phyloP scores from a whole-genome alignment of 2,329 filamentous ascomycete species.

The Diaporthe velutina region DNA sequence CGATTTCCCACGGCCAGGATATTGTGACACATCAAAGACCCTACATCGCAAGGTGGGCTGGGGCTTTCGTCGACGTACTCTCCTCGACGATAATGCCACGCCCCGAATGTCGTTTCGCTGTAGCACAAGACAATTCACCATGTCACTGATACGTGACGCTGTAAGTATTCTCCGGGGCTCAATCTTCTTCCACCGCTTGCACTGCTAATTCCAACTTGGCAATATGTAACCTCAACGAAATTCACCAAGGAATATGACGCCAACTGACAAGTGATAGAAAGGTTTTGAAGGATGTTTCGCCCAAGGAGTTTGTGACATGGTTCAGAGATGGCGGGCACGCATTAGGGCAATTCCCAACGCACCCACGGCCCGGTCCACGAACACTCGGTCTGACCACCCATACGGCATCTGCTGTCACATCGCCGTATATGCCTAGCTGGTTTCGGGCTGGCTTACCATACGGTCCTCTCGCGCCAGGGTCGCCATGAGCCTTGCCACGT shows the following conservation, averaged over 20 bases:
- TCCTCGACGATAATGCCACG: not conserved
- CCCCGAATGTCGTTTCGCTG: not conserved
- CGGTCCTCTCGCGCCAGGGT: not conserved
- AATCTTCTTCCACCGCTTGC: not conserved
- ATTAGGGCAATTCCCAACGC: not conserved
- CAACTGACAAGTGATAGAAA: not conserved
- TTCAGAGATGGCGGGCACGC: not conserved
- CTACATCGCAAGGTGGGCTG: not conserved
- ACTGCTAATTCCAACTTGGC: not conserved
- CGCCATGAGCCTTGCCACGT: not conserved
- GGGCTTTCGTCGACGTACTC: not conserved
- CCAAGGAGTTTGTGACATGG: not conserved
- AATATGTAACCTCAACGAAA: conserved; percentile 7
- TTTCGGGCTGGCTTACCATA: not conserved
- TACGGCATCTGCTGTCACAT: not conserved
- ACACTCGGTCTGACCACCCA: not conserved
- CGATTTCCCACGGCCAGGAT: not conserved
- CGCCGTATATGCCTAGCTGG: not conserved
- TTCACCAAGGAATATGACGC: not conserved
- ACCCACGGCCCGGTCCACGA: conserved; percentile 5
- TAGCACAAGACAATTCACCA: not conserved
- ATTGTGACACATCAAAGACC: not conserved
- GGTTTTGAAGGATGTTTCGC: not conserved
- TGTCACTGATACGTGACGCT: not conserved
- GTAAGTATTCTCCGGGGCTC: not conserved